Conservation (phyloP, 2,329 filamentous ascomycete species). For the Apiospora pterosperma region DNA sequence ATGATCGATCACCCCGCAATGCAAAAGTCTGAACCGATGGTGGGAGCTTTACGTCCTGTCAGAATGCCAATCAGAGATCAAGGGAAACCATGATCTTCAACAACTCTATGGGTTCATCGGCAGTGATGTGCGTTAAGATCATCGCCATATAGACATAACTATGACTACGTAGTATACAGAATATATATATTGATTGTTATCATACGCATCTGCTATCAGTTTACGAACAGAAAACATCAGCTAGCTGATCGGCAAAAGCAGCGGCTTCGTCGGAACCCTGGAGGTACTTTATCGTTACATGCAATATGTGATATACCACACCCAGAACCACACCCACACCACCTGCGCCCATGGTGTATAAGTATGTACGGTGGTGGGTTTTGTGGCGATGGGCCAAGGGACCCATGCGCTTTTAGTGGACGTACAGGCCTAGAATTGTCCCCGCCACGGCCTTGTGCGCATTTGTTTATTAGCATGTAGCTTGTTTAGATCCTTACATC, state of each 20-base stretch:
- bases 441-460: neutral
- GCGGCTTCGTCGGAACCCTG: neutral
- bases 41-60: neutral
- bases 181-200: neutral
- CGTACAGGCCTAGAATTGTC: neutral
- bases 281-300: neutral
- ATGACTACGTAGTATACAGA: too few species aligned
- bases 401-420: neutral
- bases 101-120: neutral
- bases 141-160: too few species aligned
- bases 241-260: neutral
- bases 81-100: neutral
- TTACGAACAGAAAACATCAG: neutral
- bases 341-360: neutral
- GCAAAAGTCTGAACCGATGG: neutral
- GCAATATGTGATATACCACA: neutral
- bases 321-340: neutral
- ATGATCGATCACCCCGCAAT: neutral
- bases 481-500: slow-evolving; percentile 1
- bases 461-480: slow-evolving; percentile 2
- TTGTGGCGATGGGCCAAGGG: neutral
- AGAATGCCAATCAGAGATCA: neutral
- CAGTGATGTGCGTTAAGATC: neutral
- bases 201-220: neutral
- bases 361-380: neutral